Conservation (phyloP, 805 yeast genomes). For the Nakazawaea peltata region DNA sequence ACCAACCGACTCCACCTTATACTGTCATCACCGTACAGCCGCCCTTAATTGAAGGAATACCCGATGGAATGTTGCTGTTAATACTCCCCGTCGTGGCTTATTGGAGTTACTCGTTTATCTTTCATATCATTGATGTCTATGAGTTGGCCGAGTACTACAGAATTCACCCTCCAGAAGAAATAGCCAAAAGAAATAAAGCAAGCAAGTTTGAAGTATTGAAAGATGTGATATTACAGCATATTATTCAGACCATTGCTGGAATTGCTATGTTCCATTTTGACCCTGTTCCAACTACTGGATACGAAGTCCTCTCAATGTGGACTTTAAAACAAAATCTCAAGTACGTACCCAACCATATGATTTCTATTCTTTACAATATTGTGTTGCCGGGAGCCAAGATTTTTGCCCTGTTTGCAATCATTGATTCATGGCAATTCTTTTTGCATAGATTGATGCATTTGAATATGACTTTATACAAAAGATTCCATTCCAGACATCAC, state of each 20-base stretch:
- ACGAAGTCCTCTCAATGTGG: constrained; percentile 42
- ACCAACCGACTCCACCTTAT: constrained; percentile 20
- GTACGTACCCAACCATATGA: constrained; percentile 36
- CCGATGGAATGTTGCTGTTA: constrained; percentile 69
- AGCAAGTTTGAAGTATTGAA: constrained; percentile 57
- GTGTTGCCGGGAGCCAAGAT: constrained; percentile 56
- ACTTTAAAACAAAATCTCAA: constrained; percentile 26
- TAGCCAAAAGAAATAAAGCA: constrained; percentile 67
- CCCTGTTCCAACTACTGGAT: constrained; percentile 42
- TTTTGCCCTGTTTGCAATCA: constrained; percentile 54
- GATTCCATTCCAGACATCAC: constrained; percentile 93
- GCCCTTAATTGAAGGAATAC: constrained; percentile 46
- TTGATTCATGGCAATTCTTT: constrained; percentile 95
- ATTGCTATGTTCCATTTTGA: constrained; percentile 46
- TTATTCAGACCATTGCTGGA: constrained; percentile 75
- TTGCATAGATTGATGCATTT: constrained; percentile 85
- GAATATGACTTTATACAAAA: constrained; percentile 65
- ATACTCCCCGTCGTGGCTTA: constrained; percentile 73
- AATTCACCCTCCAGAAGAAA: constrained; percentile 90
- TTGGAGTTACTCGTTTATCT: constrained; percentile 71
- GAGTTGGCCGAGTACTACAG: constrained; percentile 77
- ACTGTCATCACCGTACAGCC: constrained; percentile 23
- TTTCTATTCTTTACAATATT: constrained; percentile 51
- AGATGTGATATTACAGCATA: constrained; percentile 82
- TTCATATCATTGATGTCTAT: constrained; percentile 66